Evolutionary conservation across 129 eudicot genomes (phyloP), one percentile per base, ranked within the genome.

Genomic region (Flaveria linearis): DNA sequence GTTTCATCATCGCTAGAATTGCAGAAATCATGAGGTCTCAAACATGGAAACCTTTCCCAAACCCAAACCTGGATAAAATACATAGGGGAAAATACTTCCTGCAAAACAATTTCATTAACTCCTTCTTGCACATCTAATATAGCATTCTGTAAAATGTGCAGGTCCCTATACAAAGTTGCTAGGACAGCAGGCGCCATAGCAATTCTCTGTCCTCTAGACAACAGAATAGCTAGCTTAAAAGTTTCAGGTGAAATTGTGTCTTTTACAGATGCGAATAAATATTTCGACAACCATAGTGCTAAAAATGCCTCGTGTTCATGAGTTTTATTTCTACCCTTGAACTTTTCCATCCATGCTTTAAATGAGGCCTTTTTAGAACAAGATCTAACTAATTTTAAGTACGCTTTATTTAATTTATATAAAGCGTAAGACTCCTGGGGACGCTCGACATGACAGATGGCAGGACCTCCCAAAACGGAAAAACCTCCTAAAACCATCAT

Each of bases 101-200:
- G 41, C 66, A 65, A 55, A 1, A 51, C 28, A 16, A 42, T 17
- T 52, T 64, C 8, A 20, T 20, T 47, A 36, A 69, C 67, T 17
- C 56, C 58, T 43, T 63, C 56, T 3, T 51, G 66, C 33, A 26
- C 57, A 15, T 73, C 68, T 74, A 30, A 30, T 26, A 74, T 46
- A 3, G 64, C 15, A 11, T 62, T 36, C 25, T 74, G 81, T 63
- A 88, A 69, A 52, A 72, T 25, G 2, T 81, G 81, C 69, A 90
- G 68, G 52, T 84, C 89, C 67, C 82, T 67, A 74, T 85, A 87
- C 39, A 90, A 45, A 55, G 83, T 69, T 7, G 90, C 92, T 71
- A 87, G 87, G 75, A 89, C 87, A 22, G 84, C 74, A 12, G 91
- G 90, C 3, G 84, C 91, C 22, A 87, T 81, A 3, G 88, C 91